Base-by-base conservation (phyloP, 352 stramenopile species). In the Globisporangium lucens region DNA sequence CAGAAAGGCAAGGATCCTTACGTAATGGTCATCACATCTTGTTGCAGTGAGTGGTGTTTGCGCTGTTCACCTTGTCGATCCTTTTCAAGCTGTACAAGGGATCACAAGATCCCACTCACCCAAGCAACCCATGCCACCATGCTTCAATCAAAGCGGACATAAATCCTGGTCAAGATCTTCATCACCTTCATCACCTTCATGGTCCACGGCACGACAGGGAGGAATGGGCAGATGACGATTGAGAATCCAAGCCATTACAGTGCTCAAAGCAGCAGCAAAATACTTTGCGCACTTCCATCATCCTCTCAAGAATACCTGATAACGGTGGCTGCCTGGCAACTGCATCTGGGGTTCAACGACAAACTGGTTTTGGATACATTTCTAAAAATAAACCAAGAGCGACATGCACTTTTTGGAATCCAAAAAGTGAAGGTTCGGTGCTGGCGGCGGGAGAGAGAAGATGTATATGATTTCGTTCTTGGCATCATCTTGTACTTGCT, bases 281-380 rank as follows among this genome's bases (percentile, higher is more conserved):
- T 13, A 7, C 35, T 38, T 38, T 38, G 35, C 35, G 35, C 5
- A 49, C 41, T 49, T 49, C 41, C 15, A n/a, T 41, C 35, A 41
- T 43, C 43, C 43, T 49, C 17, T 47, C 41, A 7, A 47, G 41
- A 4, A 49, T n/a, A 24, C 43, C 43, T 51, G 43, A 51, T 24
- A 51, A 51, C 43, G 43, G 17, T 51, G 17, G 43, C 43, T 22
- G 7, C 17, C 12, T 51, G 5, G 43, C 43, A 51, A 51, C 17
- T 51, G 41, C 41, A 8, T 47, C 38, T 49, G 13, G 41, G 41
- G 7, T 49, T 49, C 41, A 49, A 51, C 30, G 30, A 3, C 38
- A 51, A 51, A 24, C 43, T 51, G 43, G 43, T 51, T 51, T 51
- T 24, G 43, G 43, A 56, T 56, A 30, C 51, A 29, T 56, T 35